phyloP scores from a whole-genome alignment of 441 rosid genomes.

The Bocquillonia castaneifolia region DNA sequence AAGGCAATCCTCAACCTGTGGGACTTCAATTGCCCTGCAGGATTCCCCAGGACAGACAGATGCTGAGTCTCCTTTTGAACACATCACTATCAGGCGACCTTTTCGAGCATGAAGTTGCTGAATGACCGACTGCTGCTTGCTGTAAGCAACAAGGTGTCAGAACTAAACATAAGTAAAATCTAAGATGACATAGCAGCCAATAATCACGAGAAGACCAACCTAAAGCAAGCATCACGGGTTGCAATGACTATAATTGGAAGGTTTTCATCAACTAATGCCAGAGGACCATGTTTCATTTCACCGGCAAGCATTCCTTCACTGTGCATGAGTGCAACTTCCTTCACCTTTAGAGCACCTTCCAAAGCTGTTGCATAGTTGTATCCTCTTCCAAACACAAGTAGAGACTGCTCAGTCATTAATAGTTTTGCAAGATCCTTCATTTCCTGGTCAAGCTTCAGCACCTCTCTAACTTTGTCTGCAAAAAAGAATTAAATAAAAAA shows the following conservation, averaged over 20 bases:
- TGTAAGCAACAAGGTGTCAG: constrained; percentile 31
- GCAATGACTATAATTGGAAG: constrained; percentile 84
- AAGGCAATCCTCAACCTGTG: constrained; percentile 91
- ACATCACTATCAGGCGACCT: constrained; percentile 81
- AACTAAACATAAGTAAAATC: background rate
- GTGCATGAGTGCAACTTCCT: constrained; percentile 96
- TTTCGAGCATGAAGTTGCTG: constrained; percentile 93
- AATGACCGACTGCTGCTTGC: constrained; percentile 92
- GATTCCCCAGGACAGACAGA: constrained; percentile 61
- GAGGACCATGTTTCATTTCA: constrained; percentile 97
- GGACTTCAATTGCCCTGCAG: constrained; percentile 77
- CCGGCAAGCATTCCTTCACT: constrained; percentile 96
- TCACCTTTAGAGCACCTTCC: constrained; percentile 92
- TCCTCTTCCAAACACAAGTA: constrained; percentile 93
- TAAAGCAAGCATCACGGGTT: constrained; percentile 81
- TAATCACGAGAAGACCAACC: constrained; percentile 31
- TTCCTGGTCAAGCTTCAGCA: constrained; percentile 72
- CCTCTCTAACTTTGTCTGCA: constrained; percentile 83
- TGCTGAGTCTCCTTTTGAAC: constrained; percentile 69
- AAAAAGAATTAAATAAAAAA: background rate
- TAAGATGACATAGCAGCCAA: background rate
- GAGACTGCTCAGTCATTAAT: constrained; percentile 76
- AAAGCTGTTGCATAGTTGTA: constrained; percentile 87
- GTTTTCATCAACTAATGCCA: constrained; percentile 88
- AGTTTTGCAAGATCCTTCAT: constrained; percentile 81